Evolutionary conservation across 306 rosid species (phyloP).

Genomic region (Elaeagnus macrophylla): DNA sequence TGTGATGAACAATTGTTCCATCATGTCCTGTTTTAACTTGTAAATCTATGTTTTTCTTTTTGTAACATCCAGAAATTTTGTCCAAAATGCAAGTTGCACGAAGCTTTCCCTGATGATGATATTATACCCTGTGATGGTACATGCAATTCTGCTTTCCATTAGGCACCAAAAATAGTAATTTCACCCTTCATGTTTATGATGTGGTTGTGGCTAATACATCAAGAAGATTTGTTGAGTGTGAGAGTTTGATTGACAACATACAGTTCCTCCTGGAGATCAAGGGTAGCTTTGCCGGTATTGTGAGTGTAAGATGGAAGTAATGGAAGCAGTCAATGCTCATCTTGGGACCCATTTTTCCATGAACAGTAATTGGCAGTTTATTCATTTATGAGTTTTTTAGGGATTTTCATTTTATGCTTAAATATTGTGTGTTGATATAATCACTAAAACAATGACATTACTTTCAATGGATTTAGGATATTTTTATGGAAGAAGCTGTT

Average conservation of each 20-base stretch:
- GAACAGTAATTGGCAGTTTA: conserved; percentile 73
- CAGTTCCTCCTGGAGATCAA: conserved; percentile 74
- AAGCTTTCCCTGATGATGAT: conserved; percentile 66
- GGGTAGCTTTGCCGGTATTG: conserved; percentile 82
- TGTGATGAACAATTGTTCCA: too few relatives aligned
- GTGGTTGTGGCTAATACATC: conserved; percentile 6
- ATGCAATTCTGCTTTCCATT: conserved; percentile 77
- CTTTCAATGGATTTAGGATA: conserved; percentile 37
- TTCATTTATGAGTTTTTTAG: conserved; percentile 7
- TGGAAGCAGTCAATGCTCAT: conserved; percentile 73
- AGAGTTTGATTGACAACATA: conserved; percentile 18
- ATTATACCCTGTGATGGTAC: conserved; percentile 77
- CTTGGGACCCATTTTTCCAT: conserved; percentile 70
- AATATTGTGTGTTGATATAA: background rate
- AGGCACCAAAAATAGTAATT: conserved; percentile 61
- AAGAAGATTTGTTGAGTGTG: conserved; percentile 10
- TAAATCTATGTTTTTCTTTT: conserved; percentile 20
- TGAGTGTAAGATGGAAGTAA: conserved; percentile 75
- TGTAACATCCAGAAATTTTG: conserved; percentile 55
- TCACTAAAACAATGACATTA: conserved; percentile 2
- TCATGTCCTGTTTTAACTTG: background rate
- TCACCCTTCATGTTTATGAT: conserved; percentile 3
- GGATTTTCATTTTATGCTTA: conserved; percentile 4
- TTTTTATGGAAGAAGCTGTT: conserved; percentile 86
- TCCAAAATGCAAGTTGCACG: conserved; percentile 62